A percentile compares a stretch with the other conserved stretches of the same genome.
Evolutionary conservation across 352 stramenopile genomes (phyloP).

Genomic region (Pythium aquatile): DNA sequence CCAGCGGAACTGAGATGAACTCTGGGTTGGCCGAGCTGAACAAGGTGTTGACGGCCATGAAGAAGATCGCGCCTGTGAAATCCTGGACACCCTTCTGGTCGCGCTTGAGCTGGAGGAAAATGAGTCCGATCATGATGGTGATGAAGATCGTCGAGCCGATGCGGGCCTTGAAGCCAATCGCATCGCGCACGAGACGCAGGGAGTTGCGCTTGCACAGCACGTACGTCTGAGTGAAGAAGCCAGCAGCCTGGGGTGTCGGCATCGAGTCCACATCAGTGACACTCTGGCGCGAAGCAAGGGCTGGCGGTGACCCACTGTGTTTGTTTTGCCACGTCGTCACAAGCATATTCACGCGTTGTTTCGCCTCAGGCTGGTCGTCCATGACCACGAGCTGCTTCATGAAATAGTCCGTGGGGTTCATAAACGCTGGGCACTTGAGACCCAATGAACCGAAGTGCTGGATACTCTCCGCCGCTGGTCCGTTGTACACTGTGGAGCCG

Average conservation of each 20-base stretch:
- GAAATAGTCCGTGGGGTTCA: conserved; percentile 45
- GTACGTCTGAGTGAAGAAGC: conserved; percentile 23
- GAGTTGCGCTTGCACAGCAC: conserved; percentile 30
- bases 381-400: conserved; percentile 33
- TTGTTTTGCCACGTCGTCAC: conserved; percentile 10
- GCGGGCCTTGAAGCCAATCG: conserved; percentile 34
- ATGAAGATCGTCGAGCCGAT: conserved; percentile 36
- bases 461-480: conserved; percentile 30
- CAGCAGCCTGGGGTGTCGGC: neutral
- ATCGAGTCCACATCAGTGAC: conserved; percentile 3
- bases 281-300: conserved; percentile 4
- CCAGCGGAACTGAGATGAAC: conserved; percentile 33
- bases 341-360: conserved; percentile 16
- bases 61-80: conserved; percentile 49
- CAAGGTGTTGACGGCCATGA: conserved; percentile 25
- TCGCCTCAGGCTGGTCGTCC: conserved; percentile 16
- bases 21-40: conserved; percentile 34
- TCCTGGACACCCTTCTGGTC: conserved; percentile 55
- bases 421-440: conserved; percentile 34
- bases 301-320: conserved; percentile 6
- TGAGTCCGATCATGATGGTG: conserved; percentile 35
- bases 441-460: conserved; percentile 30
- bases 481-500: conserved; percentile 35
- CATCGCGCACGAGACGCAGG: conserved; percentile 30
- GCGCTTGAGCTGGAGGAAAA: conserved; percentile 37